Evolutionary conservation across 257 asterid species (phyloP), one percentile per base, ranked within the genome.

Genomic region (Pogostemon cablin): DNA sequence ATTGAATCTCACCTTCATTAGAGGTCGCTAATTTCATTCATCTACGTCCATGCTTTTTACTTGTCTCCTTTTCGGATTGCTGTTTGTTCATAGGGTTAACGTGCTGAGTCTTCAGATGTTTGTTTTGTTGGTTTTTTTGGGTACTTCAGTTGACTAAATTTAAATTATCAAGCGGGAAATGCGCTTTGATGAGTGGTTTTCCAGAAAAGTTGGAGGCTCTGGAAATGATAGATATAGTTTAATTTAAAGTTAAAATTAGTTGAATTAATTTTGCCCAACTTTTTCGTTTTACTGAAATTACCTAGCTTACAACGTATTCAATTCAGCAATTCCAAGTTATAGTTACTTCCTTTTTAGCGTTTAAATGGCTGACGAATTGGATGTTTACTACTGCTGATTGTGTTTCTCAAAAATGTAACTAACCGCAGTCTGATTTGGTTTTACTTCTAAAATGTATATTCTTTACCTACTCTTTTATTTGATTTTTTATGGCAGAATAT

Each of bases 1-100:
- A 72, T 84, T 93, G 88, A 84, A 93, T 82, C 86, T 91, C 78
- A 78, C 96, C 38, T 80, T 91, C 81, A 83, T 93, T 44, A 82
- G 67, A 84, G 98, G 98, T 91, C 34, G 39, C 40, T 73, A 32
- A 67, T 57, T 83, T 59, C 20, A 52, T 53, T 17, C 56, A 52
- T 62, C 49, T 62, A 34, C 15, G 41, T 53, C 67, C 52, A 43
- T 42, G 63, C 44, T 9, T 15, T 15, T 61, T 73, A 68, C 35
- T 60, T 34, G 11, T 11, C 42, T 52, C 42, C n/a, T 6, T 25
- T 65, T 48, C 7, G 58, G 4, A 2, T 54, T 8, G 37, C 73
- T 40, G 69, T 34, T 46, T 47, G 25, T 40, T 48, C 69, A 5
- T 68, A 49, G 17, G 66, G 66, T 15, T 74, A 20, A n/a, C 10